These are phyloP conservation scores for Globisporangium viniferum DNA, from an alignment of 352 stramenopile genomes.

Conservation along the genomic window DNA sequence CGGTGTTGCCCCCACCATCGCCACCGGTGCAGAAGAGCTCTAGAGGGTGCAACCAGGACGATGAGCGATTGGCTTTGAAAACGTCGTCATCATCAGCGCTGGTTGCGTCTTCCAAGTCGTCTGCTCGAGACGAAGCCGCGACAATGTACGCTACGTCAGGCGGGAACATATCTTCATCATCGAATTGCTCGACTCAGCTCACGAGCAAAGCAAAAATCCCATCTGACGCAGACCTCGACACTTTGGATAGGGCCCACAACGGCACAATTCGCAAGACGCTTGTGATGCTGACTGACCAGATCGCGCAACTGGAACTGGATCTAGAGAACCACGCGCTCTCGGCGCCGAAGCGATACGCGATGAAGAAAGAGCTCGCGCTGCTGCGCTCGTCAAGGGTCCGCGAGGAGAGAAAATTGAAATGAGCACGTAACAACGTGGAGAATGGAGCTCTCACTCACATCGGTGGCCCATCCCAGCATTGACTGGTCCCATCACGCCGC, in stretches of 20 bases:
- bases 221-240: neutral
- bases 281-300: constrained; percentile 33
- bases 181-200: neutral
- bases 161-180: neutral
- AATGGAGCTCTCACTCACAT: neutral
- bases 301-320: constrained; percentile 52
- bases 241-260: neutral
- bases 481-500: neutral
- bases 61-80: neutral
- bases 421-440: neutral
- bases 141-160: constrained; percentile 1
- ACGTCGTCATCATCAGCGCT: neutral
- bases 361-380: constrained; percentile 83
- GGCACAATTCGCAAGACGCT: constrained; percentile 11
- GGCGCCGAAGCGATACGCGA: constrained; percentile 65
- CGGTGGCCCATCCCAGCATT: neutral
- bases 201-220: neutral
- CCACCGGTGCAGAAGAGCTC: neutral
- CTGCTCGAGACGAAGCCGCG: neutral
- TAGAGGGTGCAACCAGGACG: neutral
- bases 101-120: neutral
- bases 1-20: constrained; percentile 19
- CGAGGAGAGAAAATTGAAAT: constrained; percentile 28
- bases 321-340: constrained; percentile 65
- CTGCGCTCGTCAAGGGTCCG: constrained; percentile 66